These are phyloP conservation scores for Ephemerocybe angulata DNA, from an alignment of 768 basidiomycete genomes.

Conservation along the genomic window DNA sequence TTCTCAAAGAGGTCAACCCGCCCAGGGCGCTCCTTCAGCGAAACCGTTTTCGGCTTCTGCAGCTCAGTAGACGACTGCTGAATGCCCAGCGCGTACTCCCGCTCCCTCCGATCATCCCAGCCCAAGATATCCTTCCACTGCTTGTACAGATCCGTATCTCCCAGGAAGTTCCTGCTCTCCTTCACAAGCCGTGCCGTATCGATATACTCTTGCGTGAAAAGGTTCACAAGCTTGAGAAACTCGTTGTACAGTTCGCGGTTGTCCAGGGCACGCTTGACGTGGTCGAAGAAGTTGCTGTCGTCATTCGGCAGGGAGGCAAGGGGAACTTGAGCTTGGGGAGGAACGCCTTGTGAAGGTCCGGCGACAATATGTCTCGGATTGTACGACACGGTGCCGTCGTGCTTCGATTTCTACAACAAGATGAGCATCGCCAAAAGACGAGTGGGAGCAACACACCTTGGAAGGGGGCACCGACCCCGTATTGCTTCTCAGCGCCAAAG, in stretches of 20 bases:
- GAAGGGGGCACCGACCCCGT: constrained; percentile 28
- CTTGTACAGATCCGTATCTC: constrained; percentile 73
- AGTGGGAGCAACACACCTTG: constrained; percentile 33
- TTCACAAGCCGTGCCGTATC: constrained; percentile 81
- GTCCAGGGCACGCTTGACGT: constrained; percentile 71
- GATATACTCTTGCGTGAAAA: constrained; percentile 93
- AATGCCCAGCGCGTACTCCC: constrained; percentile 48
- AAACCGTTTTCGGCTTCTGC: constrained; percentile 47
- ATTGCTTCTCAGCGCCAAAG: constrained; percentile 16
- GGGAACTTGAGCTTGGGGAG: constrained; percentile 20
- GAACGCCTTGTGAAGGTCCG: constrained; percentile 7
- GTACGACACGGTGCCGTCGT: constrained; percentile 35
- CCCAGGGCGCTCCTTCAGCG: constrained; percentile 42
- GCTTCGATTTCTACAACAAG: constrained; percentile 34
- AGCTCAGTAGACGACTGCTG: constrained; percentile 44
- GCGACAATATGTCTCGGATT: constrained; percentile 28
- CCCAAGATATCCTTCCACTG: constrained; percentile 85
- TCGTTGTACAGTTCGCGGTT: constrained; percentile 84
- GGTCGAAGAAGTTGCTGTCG: constrained; percentile 85
- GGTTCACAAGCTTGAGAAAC: constrained; percentile 91
- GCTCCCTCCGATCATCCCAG: constrained; percentile 74
- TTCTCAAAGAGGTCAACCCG: constrained; percentile 65
- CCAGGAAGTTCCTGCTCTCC: constrained; percentile 72
- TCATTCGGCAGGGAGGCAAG: constrained; percentile 30
- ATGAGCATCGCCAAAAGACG: constrained; percentile 17